Percentiles rank a stretch among this genome's conserved stretches.
phyloP scores from a whole-genome alignment of 2,329 filamentous ascomycete species.

The Fonsecaea monophora region DNA sequence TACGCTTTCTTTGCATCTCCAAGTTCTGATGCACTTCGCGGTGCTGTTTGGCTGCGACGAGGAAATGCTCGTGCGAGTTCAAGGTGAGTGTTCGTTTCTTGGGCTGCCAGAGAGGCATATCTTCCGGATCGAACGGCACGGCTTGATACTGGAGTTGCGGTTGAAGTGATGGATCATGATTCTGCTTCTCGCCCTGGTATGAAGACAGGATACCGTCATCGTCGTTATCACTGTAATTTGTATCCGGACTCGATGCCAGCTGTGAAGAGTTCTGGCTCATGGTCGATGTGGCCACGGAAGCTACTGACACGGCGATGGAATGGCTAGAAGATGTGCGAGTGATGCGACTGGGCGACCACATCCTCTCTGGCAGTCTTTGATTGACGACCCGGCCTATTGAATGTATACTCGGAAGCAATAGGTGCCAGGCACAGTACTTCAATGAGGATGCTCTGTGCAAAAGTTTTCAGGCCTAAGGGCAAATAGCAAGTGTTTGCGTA shows the following conservation, averaged over 20 bases:
- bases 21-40: constrained; percentile 11
- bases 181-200: constrained; percentile 13
- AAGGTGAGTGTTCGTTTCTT: constrained; percentile 12
- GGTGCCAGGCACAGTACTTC: not conserved
- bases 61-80: constrained; percentile 21
- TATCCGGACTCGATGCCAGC: constrained; percentile 9
- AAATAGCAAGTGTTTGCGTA: not conserved
- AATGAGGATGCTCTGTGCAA: not conserved
- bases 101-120: constrained; percentile 17
- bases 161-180: not conserved
- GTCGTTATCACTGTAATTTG: constrained; percentile 11
- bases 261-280: constrained; percentile 10
- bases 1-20: constrained; percentile 15
- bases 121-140: constrained; percentile 4
- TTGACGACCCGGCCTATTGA: not conserved
- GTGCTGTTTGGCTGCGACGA: constrained; percentile 17
- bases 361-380: not conserved
- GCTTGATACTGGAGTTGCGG: constrained; percentile 4
- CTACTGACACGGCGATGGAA: constrained; percentile 12
- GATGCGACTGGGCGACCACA: constrained; percentile 21
- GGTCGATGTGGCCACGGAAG: constrained; percentile 7
- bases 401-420: not conserved
- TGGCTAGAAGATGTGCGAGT: constrained; percentile 15
- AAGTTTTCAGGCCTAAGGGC: not conserved
- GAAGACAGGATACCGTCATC: constrained; percentile 8